Base-by-base conservation (phyloP, 2,329 filamentous ascomycete genomes). In the Alternaria viburni region DNA sequence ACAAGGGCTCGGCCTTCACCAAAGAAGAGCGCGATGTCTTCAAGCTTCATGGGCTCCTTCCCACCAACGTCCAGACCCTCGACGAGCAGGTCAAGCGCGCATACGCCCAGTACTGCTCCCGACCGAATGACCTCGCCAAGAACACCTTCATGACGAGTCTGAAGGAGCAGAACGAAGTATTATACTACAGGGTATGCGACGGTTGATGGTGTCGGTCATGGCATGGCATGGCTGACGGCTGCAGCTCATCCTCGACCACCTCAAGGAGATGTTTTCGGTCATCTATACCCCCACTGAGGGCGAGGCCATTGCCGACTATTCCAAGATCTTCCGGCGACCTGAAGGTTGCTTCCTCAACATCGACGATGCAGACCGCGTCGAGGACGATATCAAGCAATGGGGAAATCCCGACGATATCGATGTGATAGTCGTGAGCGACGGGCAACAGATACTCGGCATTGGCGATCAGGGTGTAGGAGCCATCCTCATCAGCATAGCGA, bases 281-380 rank as follows among this genome's bases (percentile, higher is more conserved):
- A 92, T 97, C 26, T 97, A 97, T 75, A 97, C 93, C 0, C 93
- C 93, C 0, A 97, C 93, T 0, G 93, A 97, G 80, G 93, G 92
- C 9, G 92, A 96, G 44, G 93, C 93, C 0, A 97, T 97, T 54
- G 88, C 92, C 69, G 91, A 94, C 67, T 97, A 92, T 75, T 96
- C 92, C 0, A 83, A 89, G 0, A 78, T 96, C 0, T 97, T 97
- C 73, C 83, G 93, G 11, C 84, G 87, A 17, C 92, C 93, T 0
- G 91, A 95, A 69, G 93, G 93, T 0, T 93, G 92, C 70, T 96
- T 93, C 68, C 79, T 96, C 54, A 93, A 91, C 70, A 91, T 96
- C 51, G 83, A 88, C 17, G 88, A 93, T 58, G 80, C 86, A 6
- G 88, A 91, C 41, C 82, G 87, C 6, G 86, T 96, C 3, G 85